Evolutionary conservation across 2,329 filamentous ascomycete genomes (phyloP).

Genomic region (Verticillium dahliae): DNA sequence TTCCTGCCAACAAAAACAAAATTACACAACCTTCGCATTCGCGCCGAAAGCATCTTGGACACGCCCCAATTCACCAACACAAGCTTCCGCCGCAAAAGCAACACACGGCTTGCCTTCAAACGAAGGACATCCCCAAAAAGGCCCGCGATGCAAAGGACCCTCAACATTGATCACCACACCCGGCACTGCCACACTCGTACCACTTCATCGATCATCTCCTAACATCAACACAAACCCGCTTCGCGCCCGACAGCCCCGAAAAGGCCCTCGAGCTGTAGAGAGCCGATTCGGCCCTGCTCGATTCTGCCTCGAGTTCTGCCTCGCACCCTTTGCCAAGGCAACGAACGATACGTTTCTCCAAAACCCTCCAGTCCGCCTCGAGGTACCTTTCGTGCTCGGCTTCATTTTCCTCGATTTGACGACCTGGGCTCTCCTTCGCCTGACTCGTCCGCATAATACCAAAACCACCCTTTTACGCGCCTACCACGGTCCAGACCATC

Average conservation of each 20-base stretch:
- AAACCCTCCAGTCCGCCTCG: background rate
- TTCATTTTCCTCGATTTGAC: background rate
- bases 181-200: background rate
- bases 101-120: background rate
- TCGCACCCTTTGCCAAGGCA: background rate
- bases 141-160: background rate
- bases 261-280: background rate
- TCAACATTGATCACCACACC: background rate
- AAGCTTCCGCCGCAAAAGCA: background rate
- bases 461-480: background rate
- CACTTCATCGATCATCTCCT: background rate
- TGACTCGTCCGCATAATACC: background rate
- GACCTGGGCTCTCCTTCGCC: background rate
- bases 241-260: background rate
- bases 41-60: background rate
- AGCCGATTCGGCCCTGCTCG: background rate
- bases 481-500: background rate
- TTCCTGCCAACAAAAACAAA: background rate
- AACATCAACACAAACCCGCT: background rate
- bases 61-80: background rate
- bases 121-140: background rate
- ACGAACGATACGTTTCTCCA: background rate
- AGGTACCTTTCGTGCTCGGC: background rate
- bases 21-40: background rate
- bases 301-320: slow-evolving; percentile 1